A percentile compares a stretch with the other conserved stretches of the same genome.
phyloP scores from a whole-genome alignment of 371 early-diverging fungal species.

The Mucor sp. region DNA sequence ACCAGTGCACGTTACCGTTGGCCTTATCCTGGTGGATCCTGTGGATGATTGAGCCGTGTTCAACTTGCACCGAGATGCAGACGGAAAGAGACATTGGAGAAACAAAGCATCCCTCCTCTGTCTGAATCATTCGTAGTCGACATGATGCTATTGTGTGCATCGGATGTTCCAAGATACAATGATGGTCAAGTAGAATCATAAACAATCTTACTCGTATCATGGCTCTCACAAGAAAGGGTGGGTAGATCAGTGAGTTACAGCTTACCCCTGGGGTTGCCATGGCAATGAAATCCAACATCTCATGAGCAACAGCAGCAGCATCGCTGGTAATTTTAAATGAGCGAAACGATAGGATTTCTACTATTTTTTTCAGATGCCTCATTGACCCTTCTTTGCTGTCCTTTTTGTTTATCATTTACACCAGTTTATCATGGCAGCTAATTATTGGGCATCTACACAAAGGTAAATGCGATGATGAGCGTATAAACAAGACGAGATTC shows the following conservation, averaged over 20 bases:
- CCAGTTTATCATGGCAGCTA: conserved; percentile 63
- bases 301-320: not conserved
- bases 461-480: conserved; percentile 34
- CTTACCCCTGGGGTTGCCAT: not conserved
- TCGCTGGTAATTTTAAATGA: not conserved
- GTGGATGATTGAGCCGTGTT: not conserved
- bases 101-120: not conserved
- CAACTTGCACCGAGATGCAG: not conserved
- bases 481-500: not conserved
- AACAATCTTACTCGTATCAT: not conserved
- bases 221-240: not conserved
- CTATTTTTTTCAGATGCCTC: not conserved
- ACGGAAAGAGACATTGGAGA: not conserved
- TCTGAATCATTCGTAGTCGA: not conserved
- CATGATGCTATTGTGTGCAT: not conserved
- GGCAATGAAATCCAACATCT: not conserved
- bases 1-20: not conserved
- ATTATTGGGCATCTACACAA: conserved; percentile 78
- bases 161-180: not conserved
- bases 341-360: not conserved
- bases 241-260: not conserved
- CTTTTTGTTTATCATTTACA: not conserved
- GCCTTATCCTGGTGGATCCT: not conserved
- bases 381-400: not conserved
- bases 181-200: not conserved